Evolutionary conservation across 345 rosid genomes (phyloP).

Genomic region (Erodium maritimum): DNA sequence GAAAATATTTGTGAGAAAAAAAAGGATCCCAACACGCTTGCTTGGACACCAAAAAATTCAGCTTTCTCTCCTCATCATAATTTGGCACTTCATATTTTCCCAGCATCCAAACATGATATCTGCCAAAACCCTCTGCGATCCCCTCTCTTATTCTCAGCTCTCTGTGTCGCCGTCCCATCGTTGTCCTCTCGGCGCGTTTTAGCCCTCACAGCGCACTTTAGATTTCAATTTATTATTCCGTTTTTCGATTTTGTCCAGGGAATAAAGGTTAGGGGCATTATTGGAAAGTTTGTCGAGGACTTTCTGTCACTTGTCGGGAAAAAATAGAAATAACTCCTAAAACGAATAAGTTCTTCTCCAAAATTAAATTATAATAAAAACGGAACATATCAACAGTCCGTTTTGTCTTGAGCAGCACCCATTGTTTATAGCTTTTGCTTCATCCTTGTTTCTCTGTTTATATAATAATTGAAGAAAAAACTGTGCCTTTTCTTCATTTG

Average conservation of each 20-base stretch:
- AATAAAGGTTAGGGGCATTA: neutral
- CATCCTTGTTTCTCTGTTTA: neutral
- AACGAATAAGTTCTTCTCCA: neutral
- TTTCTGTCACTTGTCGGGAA: neutral
- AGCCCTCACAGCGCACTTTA: neutral
- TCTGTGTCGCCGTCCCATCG: neutral
- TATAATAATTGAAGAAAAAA: too few species aligned
- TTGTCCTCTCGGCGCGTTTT: neutral
- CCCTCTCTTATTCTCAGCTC: neutral
- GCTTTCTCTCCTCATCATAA: too few species aligned
- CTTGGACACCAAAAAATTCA: too few species aligned
- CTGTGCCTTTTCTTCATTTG: neutral
- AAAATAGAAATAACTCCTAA: neutral
- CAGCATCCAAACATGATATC: too few species aligned
- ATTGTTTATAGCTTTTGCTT: neutral
- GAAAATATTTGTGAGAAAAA: too few species aligned
- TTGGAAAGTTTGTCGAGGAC: neutral
- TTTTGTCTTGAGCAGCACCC: neutral
- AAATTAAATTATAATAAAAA: too few species aligned
- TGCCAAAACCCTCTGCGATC: too few species aligned
- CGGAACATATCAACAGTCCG: neutral
- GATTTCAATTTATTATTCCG: neutral
- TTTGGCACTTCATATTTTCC: too few species aligned
- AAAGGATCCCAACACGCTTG: too few species aligned
- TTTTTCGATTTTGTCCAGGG: neutral